Percentiles rank a stretch among this genome's conserved stretches.
Evolutionary conservation across 306 rosid genomes (phyloP).

Genomic region (Cucumis melo): DNA sequence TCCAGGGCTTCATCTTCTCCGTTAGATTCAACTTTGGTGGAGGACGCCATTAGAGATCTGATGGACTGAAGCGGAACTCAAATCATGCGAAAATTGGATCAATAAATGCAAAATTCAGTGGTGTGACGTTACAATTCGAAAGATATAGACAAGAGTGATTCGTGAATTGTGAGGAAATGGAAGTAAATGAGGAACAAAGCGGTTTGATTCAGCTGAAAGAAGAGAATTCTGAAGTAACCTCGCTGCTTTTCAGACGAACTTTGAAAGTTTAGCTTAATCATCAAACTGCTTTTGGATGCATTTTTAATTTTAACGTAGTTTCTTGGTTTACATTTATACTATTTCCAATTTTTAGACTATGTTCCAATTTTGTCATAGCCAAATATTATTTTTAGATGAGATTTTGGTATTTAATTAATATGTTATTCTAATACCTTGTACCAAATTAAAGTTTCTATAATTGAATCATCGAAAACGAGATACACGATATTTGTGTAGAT

Average conservation of each 20-base stretch:
- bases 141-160: not conserved
- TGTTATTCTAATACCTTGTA: no score
- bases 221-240: not conserved
- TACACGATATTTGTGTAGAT: no score
- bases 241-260: not conserved
- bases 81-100: not conserved
- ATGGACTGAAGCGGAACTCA: conserved; percentile 6
- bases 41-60: conserved; percentile 48
- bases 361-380: no score
- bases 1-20: conserved; percentile 41
- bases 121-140: not conserved
- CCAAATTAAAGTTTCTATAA: no score
- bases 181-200: not conserved
- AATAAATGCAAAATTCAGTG: not conserved
- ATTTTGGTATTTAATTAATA: no score
- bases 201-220: not conserved
- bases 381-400: no score
- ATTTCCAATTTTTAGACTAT: no score
- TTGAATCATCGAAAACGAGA: no score
- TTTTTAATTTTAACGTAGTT: not conserved
- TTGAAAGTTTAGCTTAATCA: not conserved
- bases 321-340: not conserved
- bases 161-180: not conserved
- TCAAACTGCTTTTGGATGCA: not conserved
- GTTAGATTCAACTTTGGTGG: conserved; percentile 33